Evolutionary conservation across 192 early-diverging fungal genomes (phyloP).

Genomic region (Coemansia asiatica): DNA sequence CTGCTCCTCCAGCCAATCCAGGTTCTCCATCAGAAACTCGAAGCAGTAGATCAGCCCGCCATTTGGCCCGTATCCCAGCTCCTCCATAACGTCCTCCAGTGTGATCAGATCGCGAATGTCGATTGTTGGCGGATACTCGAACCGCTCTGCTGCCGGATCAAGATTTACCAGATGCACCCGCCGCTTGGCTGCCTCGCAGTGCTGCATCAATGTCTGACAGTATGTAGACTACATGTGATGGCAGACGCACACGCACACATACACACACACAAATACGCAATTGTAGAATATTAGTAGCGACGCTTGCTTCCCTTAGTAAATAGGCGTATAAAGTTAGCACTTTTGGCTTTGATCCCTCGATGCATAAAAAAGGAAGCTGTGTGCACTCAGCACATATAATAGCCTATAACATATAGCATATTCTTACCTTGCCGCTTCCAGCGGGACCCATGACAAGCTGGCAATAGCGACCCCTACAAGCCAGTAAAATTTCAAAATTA

Average conservation of each 20-base stretch:
- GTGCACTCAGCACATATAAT: neutral
- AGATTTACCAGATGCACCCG: conserved; percentile 92
- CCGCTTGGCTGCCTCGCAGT: conserved; percentile 81
- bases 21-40: conserved; percentile 92
- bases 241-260: neutral
- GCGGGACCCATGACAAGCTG: conserved; percentile 98
- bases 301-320: no score
- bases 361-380: no score
- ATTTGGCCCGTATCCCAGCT: conserved; percentile 96
- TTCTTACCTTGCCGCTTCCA: conserved; percentile 75
- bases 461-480: conserved; percentile 68
- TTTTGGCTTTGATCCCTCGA: no score
- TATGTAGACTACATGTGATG: conserved; percentile 81
- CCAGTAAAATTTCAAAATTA: neutral
- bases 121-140: conserved; percentile 85
- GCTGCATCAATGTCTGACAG: conserved; percentile 93
- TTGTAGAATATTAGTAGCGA: no score
- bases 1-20: conserved; percentile 97
- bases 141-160: conserved; percentile 96
- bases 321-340: no score
- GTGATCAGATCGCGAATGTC: conserved; percentile 96
- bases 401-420: no score
- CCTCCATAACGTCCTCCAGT: conserved; percentile 97
- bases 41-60: conserved; percentile 96
- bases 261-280: no score